A percentile compares a stretch with the other conserved stretches of the same genome.
Conservation (phyloP, 2,329 filamentous ascomycete genomes). For the Karstenula rhodostoma region DNA sequence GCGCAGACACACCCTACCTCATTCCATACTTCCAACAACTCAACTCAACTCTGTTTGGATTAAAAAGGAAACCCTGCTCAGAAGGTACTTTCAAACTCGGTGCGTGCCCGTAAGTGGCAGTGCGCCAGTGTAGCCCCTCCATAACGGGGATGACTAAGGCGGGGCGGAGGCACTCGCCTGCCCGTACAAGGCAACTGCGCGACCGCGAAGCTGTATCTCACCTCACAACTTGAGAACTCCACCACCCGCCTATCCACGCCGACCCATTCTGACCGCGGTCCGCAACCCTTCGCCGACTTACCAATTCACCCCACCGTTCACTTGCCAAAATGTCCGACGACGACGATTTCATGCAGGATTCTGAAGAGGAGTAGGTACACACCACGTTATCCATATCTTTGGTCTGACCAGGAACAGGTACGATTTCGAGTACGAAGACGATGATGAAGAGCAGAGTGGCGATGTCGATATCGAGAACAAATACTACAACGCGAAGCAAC, state of each 20-base stretch:
- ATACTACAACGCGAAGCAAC: constrained; percentile 99
- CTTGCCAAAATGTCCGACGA: constrained; percentile 72
- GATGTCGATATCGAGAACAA: constrained; percentile 99
- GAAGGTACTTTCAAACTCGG: background rate
- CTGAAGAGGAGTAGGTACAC: constrained; percentile 76
- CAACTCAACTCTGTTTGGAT: background rate
- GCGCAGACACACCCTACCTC: background rate
- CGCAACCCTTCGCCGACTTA: background rate
- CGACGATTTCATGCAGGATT: constrained; percentile 94
- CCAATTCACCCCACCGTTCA: background rate
- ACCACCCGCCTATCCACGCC: background rate
- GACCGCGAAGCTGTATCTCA: constrained; percentile 11
- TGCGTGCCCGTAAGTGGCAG: background rate
- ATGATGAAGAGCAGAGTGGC: constrained; percentile 84
- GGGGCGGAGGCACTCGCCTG: constrained; percentile 6
- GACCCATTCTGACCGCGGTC: background rate
- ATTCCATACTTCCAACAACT: background rate
- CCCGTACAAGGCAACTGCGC: constrained; percentile 9
- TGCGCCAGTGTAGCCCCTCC: constrained; percentile 1
- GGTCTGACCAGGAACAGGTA: constrained; percentile 64
- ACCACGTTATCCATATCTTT: background rate
- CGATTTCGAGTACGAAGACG: constrained; percentile 97
- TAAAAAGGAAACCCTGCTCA: background rate
- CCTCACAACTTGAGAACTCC: background rate
- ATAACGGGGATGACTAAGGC: constrained; percentile 1